These are phyloP conservation scores for Adansonia digitata DNA, from an alignment of 345 rosid genomes.

Conservation along the genomic window DNA sequence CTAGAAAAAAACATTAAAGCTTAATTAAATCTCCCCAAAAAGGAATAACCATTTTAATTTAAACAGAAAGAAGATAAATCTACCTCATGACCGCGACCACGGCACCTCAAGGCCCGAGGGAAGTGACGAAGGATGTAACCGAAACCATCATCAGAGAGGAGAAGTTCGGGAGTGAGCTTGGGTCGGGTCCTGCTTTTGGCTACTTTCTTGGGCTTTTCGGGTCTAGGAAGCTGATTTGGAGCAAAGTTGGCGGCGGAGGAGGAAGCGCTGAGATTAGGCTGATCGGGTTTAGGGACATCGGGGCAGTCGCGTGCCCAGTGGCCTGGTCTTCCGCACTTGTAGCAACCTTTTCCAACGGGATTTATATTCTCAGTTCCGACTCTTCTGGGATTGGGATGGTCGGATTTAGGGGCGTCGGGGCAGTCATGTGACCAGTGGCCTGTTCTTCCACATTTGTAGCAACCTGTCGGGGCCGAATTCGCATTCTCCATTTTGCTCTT, in stretches of 20 bases:
- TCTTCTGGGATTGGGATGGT: conserved; percentile 8
- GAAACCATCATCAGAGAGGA: conserved; percentile 77
- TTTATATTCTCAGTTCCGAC: not conserved
- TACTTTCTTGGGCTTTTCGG: conserved; percentile 52
- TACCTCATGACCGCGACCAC: conserved; percentile 89
- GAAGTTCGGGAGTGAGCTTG: conserved; percentile 74
- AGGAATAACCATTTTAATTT: not conserved
- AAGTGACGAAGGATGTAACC: conserved; percentile 84
- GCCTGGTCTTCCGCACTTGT: conserved; percentile 96
- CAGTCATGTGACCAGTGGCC: conserved; percentile 98
- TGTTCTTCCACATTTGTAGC: conserved; percentile 94
- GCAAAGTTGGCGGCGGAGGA: not conserved
- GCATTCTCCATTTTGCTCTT: not conserved
- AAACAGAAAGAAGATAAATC: not conserved
- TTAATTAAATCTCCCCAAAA: not conserved
- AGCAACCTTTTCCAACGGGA: conserved; percentile 78
- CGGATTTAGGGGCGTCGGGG: conserved; percentile 36
- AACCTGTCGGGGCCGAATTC: conserved; percentile 69
- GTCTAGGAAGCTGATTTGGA: conserved; percentile 1
- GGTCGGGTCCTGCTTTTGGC: conserved; percentile 46
- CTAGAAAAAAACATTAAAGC: conserved; percentile 21
- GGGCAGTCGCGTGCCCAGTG: conserved; percentile 98
- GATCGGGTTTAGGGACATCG: conserved; percentile 27
- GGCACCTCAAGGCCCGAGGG: conserved; percentile 70
- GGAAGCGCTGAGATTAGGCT: conserved; percentile 17